Conservation (phyloP, 345 rosid species). For the Litchi chinensis region DNA sequence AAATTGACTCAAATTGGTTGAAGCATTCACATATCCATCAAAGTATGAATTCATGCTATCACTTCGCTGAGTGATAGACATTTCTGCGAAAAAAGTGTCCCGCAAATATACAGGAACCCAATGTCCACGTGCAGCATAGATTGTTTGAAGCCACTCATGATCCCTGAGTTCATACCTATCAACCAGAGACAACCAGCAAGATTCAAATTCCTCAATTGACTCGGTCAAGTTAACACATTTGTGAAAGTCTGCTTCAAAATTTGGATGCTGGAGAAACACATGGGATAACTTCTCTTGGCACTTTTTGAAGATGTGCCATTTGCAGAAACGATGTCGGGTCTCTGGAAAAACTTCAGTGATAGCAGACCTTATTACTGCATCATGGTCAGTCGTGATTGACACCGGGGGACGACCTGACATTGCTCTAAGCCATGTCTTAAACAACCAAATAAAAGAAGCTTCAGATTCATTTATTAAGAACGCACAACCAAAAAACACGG, state of each 20-base stretch:
- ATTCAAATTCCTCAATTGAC: constrained; percentile 52
- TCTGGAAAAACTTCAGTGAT: constrained; percentile 45
- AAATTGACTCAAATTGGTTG: constrained; percentile 43
- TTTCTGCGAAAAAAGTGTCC: constrained; percentile 53
- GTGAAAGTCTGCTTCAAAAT: constrained; percentile 50
- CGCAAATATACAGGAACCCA: constrained; percentile 56
- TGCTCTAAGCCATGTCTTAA: constrained; percentile 51
- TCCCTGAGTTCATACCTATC: constrained; percentile 44
- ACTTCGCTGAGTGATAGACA: constrained; percentile 47
- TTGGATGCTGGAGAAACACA: constrained; percentile 43
- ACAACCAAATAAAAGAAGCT: constrained; percentile 50
- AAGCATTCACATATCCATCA: constrained; percentile 52
- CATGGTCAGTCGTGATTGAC: constrained; percentile 50
- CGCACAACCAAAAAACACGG: constrained; percentile 56
- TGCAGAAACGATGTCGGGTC: constrained; percentile 51
- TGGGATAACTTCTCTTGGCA: constrained; percentile 53
- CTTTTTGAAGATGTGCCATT: constrained; percentile 50
- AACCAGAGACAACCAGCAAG: constrained; percentile 49
- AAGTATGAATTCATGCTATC: constrained; percentile 53
- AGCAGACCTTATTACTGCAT: constrained; percentile 40
- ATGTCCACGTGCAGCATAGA: constrained; percentile 45
- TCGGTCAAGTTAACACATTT: constrained; percentile 52
- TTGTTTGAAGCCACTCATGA: constrained; percentile 54
- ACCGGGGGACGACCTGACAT: constrained; percentile 47
- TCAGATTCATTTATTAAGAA: constrained; percentile 47